These are phyloP conservation scores for Saturnispora gosingensis DNA, from an alignment of 805 yeast genomes.

Conservation along the genomic window DNA sequence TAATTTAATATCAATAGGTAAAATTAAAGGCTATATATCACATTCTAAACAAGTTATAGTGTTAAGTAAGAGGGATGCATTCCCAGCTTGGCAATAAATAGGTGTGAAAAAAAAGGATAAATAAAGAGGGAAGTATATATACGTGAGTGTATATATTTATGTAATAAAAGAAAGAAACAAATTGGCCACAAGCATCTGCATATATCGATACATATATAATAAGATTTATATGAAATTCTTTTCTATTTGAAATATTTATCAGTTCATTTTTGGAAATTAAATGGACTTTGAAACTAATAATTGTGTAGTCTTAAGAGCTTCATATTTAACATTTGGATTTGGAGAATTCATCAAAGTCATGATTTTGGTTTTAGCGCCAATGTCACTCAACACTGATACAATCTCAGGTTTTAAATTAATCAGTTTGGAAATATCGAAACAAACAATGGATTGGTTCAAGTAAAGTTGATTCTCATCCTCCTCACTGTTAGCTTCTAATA, in stretches of 20 bases:
- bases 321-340: slow-evolving; percentile 84
- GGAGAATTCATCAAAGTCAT: slow-evolving; percentile 77
- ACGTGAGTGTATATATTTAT: not conserved
- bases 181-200: not conserved
- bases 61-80: slow-evolving; percentile 44
- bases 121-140: not conserved
- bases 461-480: slow-evolving; percentile 17
- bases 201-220: not conserved
- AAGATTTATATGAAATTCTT: not conserved
- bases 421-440: slow-evolving; percentile 58
- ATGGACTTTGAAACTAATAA: slow-evolving; percentile 79
- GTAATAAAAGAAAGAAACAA: not conserved
- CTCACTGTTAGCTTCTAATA: slow-evolving; percentile 30
- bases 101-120: not conserved
- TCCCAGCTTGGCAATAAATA: slow-evolving; percentile 1
- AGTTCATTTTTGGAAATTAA: slow-evolving; percentile 6
- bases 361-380: slow-evolving; percentile 64
- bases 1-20: slow-evolving; percentile 48
- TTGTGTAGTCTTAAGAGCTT: slow-evolving; percentile 94
- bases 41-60: slow-evolving; percentile 69
- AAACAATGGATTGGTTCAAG: slow-evolving; percentile 46
- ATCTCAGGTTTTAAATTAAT: slow-evolving; percentile 57
- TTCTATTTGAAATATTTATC: not conserved
- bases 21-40: slow-evolving; percentile 72
- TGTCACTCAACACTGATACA: slow-evolving; percentile 40